Evolutionary conservation across 257 asterid species (phyloP).

Genomic region (Ophiorrhiza pumila): DNA sequence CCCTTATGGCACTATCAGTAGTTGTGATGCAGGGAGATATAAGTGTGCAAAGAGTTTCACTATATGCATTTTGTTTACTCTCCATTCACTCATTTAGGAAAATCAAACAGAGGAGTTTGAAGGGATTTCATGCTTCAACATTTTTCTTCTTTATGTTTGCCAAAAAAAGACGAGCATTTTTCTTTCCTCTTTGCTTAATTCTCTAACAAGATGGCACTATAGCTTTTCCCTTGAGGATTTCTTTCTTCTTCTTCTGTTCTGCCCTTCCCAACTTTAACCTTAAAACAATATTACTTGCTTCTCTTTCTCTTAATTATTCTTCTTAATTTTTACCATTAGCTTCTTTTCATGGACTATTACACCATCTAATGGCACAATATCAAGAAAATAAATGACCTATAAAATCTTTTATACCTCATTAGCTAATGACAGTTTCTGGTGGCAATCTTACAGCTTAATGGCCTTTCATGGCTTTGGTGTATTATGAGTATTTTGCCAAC

Average conservation of each 20-base stretch:
- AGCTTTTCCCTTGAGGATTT: not conserved
- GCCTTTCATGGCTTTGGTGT: not conserved
- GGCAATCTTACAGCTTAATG: not conserved
- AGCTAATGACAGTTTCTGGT: not conserved
- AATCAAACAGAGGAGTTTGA: not conserved
- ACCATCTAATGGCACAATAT: not conserved
- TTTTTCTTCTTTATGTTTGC: too few species aligned
- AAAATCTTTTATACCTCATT: not conserved
- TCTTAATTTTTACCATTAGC: not conserved
- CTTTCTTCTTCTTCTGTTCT: not conserved
- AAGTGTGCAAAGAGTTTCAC: not conserved
- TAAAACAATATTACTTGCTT: not conserved
- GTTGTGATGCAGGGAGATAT: not conserved
- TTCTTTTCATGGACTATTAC: not conserved
- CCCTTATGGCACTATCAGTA: not conserved
- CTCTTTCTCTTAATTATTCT: not conserved
- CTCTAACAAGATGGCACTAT: not conserved
- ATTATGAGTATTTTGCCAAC: too few species aligned
- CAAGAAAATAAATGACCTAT: not conserved
- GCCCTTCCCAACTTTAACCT: not conserved
- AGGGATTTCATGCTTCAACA: not conserved
- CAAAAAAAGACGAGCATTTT: too few species aligned
- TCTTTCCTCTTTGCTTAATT: not conserved
- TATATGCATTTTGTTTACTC: not conserved
- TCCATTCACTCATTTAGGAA: not conserved